Base-by-base conservation (phyloP, 192 early-diverging fungal genomes). In the Lobosporangium transversale region DNA sequence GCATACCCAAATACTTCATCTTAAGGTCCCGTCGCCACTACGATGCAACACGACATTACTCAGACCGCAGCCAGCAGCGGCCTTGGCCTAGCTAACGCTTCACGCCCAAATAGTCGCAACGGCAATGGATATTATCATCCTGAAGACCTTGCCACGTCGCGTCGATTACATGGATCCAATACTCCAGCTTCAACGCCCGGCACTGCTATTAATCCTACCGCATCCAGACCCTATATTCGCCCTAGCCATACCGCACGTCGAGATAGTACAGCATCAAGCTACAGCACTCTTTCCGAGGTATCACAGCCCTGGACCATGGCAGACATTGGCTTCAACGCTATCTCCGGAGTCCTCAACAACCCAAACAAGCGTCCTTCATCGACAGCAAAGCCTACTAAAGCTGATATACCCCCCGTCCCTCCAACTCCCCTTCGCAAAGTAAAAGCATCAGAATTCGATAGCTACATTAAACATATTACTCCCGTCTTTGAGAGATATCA, bases 401-500 rank as follows among this genome's bases (percentile, higher is more conserved):
- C 64, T 18, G 86, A 86, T 59, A 85, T 88, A 54, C 84, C 87
- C 12, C 73, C 84, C 21, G 80, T 90, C 12, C 70, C 87, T 7
- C 87, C 86, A 8, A 85, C 83, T 4, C 62, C 78, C n/a, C 86
- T 95, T 47, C 85, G 88, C 12, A 85, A 87, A 61, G 87, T 96
- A 12, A 88, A 87, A 35, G 56, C 68, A 52, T 68, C 82, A 36
- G 96, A 99, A 62, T 99, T 99, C 86, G 93, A 95, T 53, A 83
- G 82, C 4, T 99, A 99, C 62, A 66, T 94, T 26, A 83, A 86
- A 7, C 82, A 83, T 8, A 88, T 96, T 20, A 74, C 85, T 0
- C 89, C 89, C 7, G 90, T 92, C 0, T 94, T 92, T 65, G 94
- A 94, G 52, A 86, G 87, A 52, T 99, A 95, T 62, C 87, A 89